phyloP scores from a whole-genome alignment of 1,139 yeast genomes.

The Taphrina pruni region DNA sequence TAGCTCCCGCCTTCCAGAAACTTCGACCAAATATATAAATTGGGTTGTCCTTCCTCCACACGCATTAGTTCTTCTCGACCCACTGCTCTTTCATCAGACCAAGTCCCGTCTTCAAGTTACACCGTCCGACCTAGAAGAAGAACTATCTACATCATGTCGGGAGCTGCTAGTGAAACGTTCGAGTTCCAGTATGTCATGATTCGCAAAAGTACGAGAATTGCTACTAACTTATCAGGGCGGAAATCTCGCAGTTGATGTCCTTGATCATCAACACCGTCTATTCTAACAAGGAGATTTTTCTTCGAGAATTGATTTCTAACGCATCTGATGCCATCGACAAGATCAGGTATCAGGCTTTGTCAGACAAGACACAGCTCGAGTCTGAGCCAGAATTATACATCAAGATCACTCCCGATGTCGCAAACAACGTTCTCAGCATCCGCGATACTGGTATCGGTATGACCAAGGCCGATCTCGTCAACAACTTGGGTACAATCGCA shows the following conservation, averaged over 20 bases:
- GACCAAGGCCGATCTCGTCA: constrained; percentile 97
- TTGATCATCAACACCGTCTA: constrained; percentile 99
- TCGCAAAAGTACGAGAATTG: neutral
- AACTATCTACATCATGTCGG: constrained; percentile 13
- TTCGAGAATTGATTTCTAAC: constrained; percentile 98
- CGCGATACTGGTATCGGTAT: constrained; percentile 99
- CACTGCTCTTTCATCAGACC: constrained; percentile 11
- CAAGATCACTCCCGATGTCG: constrained; percentile 96
- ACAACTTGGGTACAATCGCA: constrained; percentile 99
- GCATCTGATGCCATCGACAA: constrained; percentile 97
- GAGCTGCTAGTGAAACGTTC: constrained; percentile 41
- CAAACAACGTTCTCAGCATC: constrained; percentile 89
- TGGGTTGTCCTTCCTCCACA: constrained; percentile 8
- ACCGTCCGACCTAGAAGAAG: neutral
- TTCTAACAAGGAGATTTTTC: constrained; percentile 98
- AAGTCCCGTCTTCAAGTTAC: constrained; percentile 4
- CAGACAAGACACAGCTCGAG: constrained; percentile 90
- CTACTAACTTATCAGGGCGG: constrained; percentile 63
- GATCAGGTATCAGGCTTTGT: constrained; percentile 94
- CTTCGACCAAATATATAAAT: constrained; percentile 20
- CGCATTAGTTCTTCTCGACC: neutral
- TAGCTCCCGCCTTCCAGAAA: constrained; percentile 21
- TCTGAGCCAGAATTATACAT: constrained; percentile 95
- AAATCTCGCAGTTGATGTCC: constrained; percentile 99
- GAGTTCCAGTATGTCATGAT: constrained; percentile 69